Evolutionary conservation across 305 asterid species (phyloP).

Genomic region (Rubia balearica): DNA sequence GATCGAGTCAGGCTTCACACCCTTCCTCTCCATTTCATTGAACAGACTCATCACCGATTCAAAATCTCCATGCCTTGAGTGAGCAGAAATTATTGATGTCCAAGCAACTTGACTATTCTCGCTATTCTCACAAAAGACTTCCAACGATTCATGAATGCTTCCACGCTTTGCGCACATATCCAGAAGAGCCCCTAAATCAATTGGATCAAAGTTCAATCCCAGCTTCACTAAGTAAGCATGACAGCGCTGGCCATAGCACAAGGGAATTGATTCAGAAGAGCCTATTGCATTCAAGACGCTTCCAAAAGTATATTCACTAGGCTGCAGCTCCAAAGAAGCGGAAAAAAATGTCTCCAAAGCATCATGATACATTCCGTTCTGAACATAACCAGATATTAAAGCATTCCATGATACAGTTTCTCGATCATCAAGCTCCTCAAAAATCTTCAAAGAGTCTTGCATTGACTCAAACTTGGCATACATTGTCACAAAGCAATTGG

Average conservation of each 20-base stretch:
- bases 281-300: slow-evolving; percentile 70
- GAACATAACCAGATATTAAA: slow-evolving; percentile 59
- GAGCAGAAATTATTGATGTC: slow-evolving; percentile 81
- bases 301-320: slow-evolving; percentile 72
- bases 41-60: slow-evolving; percentile 60
- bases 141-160: slow-evolving; percentile 55
- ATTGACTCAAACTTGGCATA: slow-evolving; percentile 59
- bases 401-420: slow-evolving; percentile 75
- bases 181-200: slow-evolving; percentile 64
- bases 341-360: slow-evolving; percentile 51
- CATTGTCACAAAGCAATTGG: slow-evolving; percentile 79
- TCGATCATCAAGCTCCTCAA: slow-evolving; percentile 48
- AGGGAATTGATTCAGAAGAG: slow-evolving; percentile 65
- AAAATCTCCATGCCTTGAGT: slow-evolving; percentile 72
- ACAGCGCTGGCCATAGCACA: slow-evolving; percentile 57
- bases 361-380: slow-evolving; percentile 63
- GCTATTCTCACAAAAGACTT: slow-evolving; percentile 43
- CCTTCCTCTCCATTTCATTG: slow-evolving; percentile 47
- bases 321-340: slow-evolving; percentile 38
- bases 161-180: slow-evolving; percentile 94
- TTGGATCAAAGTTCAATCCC: slow-evolving; percentile 44
- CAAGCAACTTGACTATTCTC: slow-evolving; percentile 58
- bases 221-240: slow-evolving; percentile 50
- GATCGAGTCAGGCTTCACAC: slow-evolving; percentile 61
- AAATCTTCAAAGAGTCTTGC: slow-evolving; percentile 42